Conservation (phyloP, 176 grass and related monocot genomes). For the Calamus simplicifolius region DNA sequence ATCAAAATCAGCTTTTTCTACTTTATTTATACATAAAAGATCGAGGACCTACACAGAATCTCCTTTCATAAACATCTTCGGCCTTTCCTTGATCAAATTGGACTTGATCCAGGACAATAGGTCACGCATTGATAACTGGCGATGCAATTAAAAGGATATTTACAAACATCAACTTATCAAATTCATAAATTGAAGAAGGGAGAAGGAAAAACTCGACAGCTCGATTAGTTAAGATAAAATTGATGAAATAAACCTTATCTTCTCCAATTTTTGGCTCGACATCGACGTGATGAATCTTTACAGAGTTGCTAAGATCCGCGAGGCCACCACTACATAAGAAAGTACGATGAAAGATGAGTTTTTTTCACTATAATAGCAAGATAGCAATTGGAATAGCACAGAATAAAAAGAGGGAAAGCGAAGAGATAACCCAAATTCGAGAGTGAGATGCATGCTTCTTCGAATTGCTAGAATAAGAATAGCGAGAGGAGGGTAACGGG, state of each 20-base stretch:
- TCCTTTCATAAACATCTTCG: constrained; percentile 92
- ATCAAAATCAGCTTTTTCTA: too few species aligned
- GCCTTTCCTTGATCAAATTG: constrained; percentile 90
- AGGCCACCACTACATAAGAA: constrained; percentile 71
- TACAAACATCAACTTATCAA: neutral
- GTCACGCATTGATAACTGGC: constrained; percentile 39
- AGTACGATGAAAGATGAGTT: neutral
- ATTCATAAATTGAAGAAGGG: neutral
- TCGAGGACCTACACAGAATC: constrained; percentile 63
- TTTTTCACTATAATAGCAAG: neutral
- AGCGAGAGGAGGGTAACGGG: too few species aligned
- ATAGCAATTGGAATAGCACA: neutral
- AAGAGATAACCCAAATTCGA: constrained; percentile 68
- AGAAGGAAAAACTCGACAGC: neutral
- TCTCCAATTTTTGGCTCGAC: constrained; percentile 32
- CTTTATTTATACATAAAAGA: neutral
- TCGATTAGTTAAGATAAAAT: too few species aligned
- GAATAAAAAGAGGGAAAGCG: neutral
- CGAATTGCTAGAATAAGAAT: neutral
- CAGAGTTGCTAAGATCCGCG: constrained; percentile 67
- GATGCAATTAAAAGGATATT: neutral
- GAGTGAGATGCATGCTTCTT: constrained; percentile 63
- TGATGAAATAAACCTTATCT: constrained; percentile 28
- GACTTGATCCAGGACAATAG: constrained; percentile 69
- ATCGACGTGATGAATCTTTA: constrained; percentile 76